A percentile compares a stretch with the other conserved stretches of the same genome.
Evolutionary conservation across 75 land plant species (phyloP).

Genomic region (Ceratopteris richardii): DNA sequence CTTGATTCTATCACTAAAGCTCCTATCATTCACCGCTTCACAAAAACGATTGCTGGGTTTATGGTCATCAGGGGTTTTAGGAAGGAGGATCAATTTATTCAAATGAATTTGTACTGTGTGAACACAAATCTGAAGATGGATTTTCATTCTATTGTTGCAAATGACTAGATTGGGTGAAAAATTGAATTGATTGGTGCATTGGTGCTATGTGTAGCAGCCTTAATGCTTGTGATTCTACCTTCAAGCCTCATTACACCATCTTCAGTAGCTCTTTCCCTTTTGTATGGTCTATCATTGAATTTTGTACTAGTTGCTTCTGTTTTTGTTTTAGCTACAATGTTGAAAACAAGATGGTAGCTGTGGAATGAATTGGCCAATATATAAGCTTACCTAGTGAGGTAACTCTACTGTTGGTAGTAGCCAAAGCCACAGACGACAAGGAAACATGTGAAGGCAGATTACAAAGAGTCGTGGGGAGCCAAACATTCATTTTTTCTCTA

Average conservation of each 20-base stretch:
- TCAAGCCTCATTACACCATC: constrained; percentile 64
- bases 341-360: constrained; percentile 76
- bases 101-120: too few species aligned
- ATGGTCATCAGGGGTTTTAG: constrained; percentile 70
- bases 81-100: constrained; percentile 56
- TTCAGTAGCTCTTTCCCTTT: constrained; percentile 69
- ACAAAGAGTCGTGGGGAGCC: too few species aligned
- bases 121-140: too few species aligned
- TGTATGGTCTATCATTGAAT: constrained; percentile 69
- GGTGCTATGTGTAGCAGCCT: constrained; percentile 66
- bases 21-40: constrained; percentile 92
- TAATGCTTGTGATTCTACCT: constrained; percentile 75
- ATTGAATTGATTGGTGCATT: constrained; percentile 72
- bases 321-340: constrained; percentile 56
- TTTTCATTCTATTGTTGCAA: constrained; percentile 82
- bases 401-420: too few species aligned
- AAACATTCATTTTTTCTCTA: too few species aligned
- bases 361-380: constrained; percentile 80
- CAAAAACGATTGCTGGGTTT: too few species aligned
- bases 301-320: constrained; percentile 40
- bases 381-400: constrained; percentile 56
- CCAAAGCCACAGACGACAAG: too few species aligned
- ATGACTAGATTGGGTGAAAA: constrained; percentile 94
- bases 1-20: constrained; percentile 93
- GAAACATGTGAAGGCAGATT: too few species aligned